phyloP scores from a whole-genome alignment of 1,284 basidiomycete genomes.

The Mycena citricolor region DNA sequence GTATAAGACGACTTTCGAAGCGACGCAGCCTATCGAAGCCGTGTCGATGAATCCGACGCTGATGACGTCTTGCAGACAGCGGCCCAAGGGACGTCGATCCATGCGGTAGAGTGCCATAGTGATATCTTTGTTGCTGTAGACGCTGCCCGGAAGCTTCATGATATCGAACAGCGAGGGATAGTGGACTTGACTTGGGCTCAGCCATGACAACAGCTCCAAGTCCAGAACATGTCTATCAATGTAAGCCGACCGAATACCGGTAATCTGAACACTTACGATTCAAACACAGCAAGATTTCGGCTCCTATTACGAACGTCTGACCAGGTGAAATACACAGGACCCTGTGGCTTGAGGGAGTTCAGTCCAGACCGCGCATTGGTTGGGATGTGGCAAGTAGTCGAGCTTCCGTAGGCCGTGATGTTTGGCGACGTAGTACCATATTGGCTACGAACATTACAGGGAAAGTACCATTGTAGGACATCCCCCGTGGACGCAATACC shows the following conservation, averaged over 20 bases:
- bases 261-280: conserved; percentile 60
- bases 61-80: conserved; percentile 61
- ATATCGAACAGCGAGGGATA: conserved; percentile 84
- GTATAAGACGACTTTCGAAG: conserved; percentile 92
- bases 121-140: conserved; percentile 69
- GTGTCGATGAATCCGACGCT: conserved; percentile 94
- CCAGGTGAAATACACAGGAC: conserved; percentile 95
- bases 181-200: conserved; percentile 73
- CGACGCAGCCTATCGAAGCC: conserved; percentile 92
- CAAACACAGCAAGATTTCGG: conserved; percentile 90
- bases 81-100: conserved; percentile 70
- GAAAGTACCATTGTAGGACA: conserved; percentile 86
- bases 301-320: conserved; percentile 68
- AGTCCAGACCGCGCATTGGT: conserved; percentile 29
- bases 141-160: conserved; percentile 68
- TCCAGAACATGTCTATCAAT: conserved; percentile 79
- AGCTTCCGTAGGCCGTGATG: conserved; percentile 61
- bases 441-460: conserved; percentile 88
- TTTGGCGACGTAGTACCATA: conserved; percentile 67
- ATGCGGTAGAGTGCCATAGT: conserved; percentile 13
- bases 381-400: conserved; percentile 73
- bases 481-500: conserved; percentile 62
- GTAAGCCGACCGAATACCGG: conserved; percentile 10
- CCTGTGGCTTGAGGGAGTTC: conserved; percentile 56
- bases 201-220: conserved; percentile 81